Base-by-base conservation (phyloP, 441 rosid species). In the Monsonia emarginata region DNA sequence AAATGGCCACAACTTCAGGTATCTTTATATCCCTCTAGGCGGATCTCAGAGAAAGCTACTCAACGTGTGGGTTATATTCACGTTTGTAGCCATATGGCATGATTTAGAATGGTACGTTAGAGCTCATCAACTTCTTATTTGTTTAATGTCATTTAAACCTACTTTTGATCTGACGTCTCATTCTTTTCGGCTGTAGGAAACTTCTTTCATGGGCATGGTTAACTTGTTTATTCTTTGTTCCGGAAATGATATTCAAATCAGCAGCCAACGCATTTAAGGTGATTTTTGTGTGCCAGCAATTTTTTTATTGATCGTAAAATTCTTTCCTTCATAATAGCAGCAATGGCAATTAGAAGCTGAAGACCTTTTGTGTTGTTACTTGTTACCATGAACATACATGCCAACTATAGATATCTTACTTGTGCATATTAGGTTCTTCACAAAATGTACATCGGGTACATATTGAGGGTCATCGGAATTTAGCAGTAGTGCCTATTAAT, bases 151-250 rank as follows among this genome's bases (percentile, higher is more conserved):
- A 28, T 65, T 46, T 14, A 61, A 26, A 27, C 16, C 36, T 63
- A 26, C 60, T 54, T 68, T 38, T 76, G 65, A 67, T 66, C 69
- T 77, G 58, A 79, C 64, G 67, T 52, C 26, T 50, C 65, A 65
- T 75, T 79, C 76, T 27, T 65, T 74, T 66, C 81, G 75, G 28
- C 62, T 65, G 27, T 75, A 93, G 97, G 97, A 93, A 93, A 79
- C 98, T 93, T 79, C 85, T 93, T 67, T 90, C 98, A 25, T 93
- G 98, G 98, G 97, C 98, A 48, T 93, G 98, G 97, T 78, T 93
- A 81, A 90, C 97, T 64, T 90, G 98, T 77, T 81, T 93, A 67
- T 89, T 90, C 84, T 93, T 88, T 75, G 76, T 84, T 56, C 98
- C 97, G 5, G 98, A 93, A 78, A 80, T 93, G 89, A 58, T 86